A percentile compares a stretch with the other conserved stretches of the same genome.
These are phyloP conservation scores for Penicillium robsamsonii DNA, from an alignment of 495 filamentous ascomycete species.

Conservation along the genomic window DNA sequence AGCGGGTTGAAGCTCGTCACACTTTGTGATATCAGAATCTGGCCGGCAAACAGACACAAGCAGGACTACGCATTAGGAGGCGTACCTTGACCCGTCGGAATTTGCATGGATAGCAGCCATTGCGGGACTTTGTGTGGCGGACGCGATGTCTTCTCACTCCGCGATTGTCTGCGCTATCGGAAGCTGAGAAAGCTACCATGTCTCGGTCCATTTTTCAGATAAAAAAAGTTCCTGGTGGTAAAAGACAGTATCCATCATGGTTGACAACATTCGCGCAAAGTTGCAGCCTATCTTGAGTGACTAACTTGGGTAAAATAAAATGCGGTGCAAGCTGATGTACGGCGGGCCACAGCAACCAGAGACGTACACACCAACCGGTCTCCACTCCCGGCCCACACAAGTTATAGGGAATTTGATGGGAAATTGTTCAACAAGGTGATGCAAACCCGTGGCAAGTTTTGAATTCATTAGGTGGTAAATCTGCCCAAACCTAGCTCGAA, in stretches of 20 bases:
- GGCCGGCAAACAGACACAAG: not conserved
- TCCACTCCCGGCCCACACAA: too few species aligned
- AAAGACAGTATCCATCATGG: not conserved
- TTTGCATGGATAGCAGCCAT: constrained; percentile 18
- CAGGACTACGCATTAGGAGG: not conserved
- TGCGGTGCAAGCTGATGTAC: too few species aligned
- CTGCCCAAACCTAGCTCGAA: too few species aligned
- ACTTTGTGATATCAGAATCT: constrained; percentile 10
- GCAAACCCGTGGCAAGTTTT: too few species aligned
- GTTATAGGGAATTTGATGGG: too few species aligned
- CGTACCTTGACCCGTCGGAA: constrained; percentile 12
- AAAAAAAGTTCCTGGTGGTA: not conserved
- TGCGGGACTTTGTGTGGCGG: constrained; percentile 14
- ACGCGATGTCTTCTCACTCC: constrained; percentile 7
- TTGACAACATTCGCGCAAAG: not conserved
- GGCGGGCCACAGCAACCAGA: not conserved
- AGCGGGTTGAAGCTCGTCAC: constrained; percentile 16
- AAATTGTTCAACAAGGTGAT: too few species aligned
- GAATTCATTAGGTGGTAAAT: too few species aligned
- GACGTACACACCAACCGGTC: too few species aligned
- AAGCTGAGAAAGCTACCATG: too few species aligned
- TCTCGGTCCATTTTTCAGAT: not conserved
- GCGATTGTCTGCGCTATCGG: too few species aligned
- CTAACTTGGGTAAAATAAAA: too few species aligned
- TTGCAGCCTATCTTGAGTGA: not conserved